phyloP scores from a whole-genome alignment of 306 rosid genomes.

The Cajanus cajan region DNA sequence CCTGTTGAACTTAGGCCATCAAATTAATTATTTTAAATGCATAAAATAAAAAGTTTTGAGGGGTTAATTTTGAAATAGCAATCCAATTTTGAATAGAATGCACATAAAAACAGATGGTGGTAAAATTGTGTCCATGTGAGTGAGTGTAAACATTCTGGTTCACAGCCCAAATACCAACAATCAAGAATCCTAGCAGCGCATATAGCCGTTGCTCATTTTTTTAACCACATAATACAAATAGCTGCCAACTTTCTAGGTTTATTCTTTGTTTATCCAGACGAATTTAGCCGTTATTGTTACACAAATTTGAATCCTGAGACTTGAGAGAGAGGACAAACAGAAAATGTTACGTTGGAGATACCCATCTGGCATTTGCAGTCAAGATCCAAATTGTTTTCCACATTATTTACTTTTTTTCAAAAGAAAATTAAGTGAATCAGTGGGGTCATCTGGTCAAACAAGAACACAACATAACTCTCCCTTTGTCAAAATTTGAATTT shows the following conservation, averaged over 20 bases:
- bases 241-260: not conserved
- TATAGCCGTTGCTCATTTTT: slow-evolving; percentile 29
- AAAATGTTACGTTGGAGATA: slow-evolving; percentile 13
- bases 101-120: not conserved
- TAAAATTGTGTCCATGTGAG: not conserved
- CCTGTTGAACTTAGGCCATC: too few relatives aligned
- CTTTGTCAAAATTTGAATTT: slow-evolving; percentile 51
- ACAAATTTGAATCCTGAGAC: slow-evolving; percentile 35
- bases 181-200: not conserved
- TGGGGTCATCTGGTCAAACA: slow-evolving; percentile 33
- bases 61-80: not conserved
- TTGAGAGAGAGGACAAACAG: slow-evolving; percentile 25
- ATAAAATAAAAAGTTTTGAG: too few relatives aligned
- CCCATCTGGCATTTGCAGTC: not conserved
- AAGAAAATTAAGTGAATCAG: slow-evolving; percentile 1
- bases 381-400: slow-evolving; percentile 19
- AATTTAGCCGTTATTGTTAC: slow-evolving; percentile 34
- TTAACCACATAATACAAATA: not conserved
- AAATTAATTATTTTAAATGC: too few relatives aligned
- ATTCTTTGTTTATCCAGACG: slow-evolving; percentile 20
- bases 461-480: not conserved
- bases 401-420: not conserved
- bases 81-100: not conserved
- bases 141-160: slow-evolving; percentile 19
- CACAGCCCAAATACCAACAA: not conserved